These are phyloP conservation scores for Colletotrichum truncatum DNA, from an alignment of 2,329 filamentous ascomycete genomes.

Conservation along the genomic window DNA sequence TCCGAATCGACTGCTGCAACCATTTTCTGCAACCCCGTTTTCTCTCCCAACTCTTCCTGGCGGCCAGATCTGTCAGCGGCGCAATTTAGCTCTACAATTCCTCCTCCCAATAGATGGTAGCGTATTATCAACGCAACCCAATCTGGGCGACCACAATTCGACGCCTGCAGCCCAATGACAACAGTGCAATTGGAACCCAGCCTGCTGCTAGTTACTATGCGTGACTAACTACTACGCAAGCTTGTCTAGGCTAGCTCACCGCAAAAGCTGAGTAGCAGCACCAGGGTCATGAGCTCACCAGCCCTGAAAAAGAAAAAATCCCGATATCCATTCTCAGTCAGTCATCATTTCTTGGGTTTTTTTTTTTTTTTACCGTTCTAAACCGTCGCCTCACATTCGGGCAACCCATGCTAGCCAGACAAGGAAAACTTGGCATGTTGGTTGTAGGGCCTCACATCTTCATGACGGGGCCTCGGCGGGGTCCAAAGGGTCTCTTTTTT, in stretches of 20 bases:
- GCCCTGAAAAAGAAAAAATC: neutral
- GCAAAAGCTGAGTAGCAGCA: constrained; percentile 8
- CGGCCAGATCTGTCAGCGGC: neutral
- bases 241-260: constrained; percentile 2
- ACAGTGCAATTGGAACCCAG: neutral
- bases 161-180: neutral
- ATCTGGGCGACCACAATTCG: neutral
- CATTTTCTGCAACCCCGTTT: no score
- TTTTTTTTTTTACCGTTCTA: no score
- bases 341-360: no score
- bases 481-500: neutral
- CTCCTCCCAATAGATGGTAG: neutral
- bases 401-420: neutral
- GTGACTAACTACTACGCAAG: neutral
- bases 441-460: neutral
- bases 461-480: neutral
- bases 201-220: neutral
- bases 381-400: no score
- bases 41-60: no score
- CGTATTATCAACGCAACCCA: constrained; percentile 8
- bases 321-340: neutral
- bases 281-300: neutral
- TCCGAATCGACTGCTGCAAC: no score
- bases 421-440: neutral
- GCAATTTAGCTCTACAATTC: neutral